These are phyloP conservation scores for Globisporangium cystogenes DNA, from an alignment of 352 stramenopile genomes.

Conservation along the genomic window DNA sequence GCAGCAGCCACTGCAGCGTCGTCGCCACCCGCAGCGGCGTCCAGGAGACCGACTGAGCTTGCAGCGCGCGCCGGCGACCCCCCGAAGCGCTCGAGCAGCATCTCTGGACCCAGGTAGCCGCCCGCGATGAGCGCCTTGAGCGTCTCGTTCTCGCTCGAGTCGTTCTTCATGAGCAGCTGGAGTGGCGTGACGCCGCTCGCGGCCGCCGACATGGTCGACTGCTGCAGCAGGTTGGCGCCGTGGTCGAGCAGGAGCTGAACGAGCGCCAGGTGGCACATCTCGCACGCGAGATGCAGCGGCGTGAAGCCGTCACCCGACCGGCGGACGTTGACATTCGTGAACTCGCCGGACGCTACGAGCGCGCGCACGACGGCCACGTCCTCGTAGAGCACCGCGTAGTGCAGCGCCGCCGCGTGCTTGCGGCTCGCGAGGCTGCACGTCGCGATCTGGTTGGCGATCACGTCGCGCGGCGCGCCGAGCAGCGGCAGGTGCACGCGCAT, in stretches of 20 bases:
- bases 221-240: constrained; percentile 40
- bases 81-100: constrained; percentile 32
- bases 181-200: constrained; percentile 39
- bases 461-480: constrained; percentile 16
- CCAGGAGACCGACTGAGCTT: too few species aligned
- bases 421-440: constrained; percentile 18
- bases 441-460: constrained; percentile 14
- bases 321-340: constrained; percentile 52
- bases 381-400: constrained; percentile 67
- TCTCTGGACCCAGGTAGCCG: constrained; percentile 32
- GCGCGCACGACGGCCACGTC: constrained; percentile 29
- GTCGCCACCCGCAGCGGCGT: neutral
- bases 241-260: constrained; percentile 42
- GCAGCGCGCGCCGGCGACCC: neutral
- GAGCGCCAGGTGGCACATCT: constrained; percentile 46
- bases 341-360: constrained; percentile 22
- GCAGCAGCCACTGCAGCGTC: neutral
- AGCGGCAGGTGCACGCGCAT: constrained; percentile 57
- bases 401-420: constrained; percentile 50
- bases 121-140: constrained; percentile 35
- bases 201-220: constrained; percentile 34
- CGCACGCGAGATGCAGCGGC: constrained; percentile 55
- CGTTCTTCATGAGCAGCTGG: constrained; percentile 44
- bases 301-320: constrained; percentile 60
- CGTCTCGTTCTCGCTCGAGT: constrained; percentile 36